Percentiles rank a stretch among this genome's conserved stretches.
These are phyloP conservation scores for Cronartium ribicola DNA, from an alignment of 1,284 basidiomycete species.

Conservation along the genomic window DNA sequence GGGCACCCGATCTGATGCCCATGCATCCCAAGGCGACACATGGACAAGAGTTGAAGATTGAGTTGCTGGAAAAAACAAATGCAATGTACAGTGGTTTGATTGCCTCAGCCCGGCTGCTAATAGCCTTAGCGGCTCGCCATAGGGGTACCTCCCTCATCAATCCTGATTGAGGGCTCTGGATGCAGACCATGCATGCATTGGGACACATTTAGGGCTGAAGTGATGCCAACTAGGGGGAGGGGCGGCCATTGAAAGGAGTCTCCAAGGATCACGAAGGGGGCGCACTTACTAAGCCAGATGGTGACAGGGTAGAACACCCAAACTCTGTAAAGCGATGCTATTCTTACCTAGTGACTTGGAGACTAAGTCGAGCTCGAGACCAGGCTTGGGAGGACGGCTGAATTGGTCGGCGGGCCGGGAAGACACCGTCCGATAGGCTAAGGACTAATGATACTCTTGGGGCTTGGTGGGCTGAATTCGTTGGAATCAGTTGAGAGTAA, in stretches of 20 bases:
- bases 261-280: not conserved
- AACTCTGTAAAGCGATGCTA: not conserved
- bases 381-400: slow-evolving; percentile 8
- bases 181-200: slow-evolving; percentile 9
- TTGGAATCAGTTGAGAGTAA: slow-evolving; percentile 2
- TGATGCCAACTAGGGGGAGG: slow-evolving; percentile 7
- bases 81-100: no score
- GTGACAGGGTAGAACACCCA: not conserved
- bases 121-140: slow-evolving; percentile 8
- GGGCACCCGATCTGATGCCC: not conserved
- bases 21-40: not conserved
- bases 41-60: not conserved
- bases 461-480: slow-evolving; percentile 3
- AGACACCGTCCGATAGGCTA: slow-evolving; percentile 2
- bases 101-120: slow-evolving; percentile 3
- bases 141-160: not conserved
- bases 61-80: not conserved
- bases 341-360: slow-evolving; percentile 3
- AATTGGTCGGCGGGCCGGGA: not conserved
- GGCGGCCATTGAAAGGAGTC: slow-evolving; percentile 8
- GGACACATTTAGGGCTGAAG: not conserved
- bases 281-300: slow-evolving; percentile 6
- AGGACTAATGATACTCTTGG: not conserved
- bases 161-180: not conserved
- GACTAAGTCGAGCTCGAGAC: not conserved